A percentile compares a stretch with the other conserved stretches of the same genome.
Conservation (phyloP, 331 rosid genomes). For the Dryas integrifolia region DNA sequence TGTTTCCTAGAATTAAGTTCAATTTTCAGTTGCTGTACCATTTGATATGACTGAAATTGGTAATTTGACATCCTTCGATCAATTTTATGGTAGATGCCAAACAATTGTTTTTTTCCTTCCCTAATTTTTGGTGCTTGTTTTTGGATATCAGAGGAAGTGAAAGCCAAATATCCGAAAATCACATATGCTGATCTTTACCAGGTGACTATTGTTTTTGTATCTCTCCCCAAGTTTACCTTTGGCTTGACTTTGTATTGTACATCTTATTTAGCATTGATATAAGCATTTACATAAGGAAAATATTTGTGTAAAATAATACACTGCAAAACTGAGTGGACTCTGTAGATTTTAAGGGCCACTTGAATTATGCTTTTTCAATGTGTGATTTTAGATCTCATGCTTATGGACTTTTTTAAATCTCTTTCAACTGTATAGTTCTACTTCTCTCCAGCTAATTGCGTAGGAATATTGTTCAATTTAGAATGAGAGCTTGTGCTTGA, state of each 20-base stretch:
- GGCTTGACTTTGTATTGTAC: not conserved
- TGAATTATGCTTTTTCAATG: not conserved
- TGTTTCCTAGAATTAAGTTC: not conserved
- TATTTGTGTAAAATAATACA: not conserved
- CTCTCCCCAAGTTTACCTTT: not conserved
- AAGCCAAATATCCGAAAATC: slow-evolving; percentile 46
- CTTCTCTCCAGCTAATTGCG: no score
- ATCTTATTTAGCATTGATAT: not conserved
- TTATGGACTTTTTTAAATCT: no score
- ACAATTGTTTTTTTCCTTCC: not conserved
- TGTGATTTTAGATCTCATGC: not conserved
- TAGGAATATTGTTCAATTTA: no score
- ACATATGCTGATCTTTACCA: slow-evolving; percentile 54
- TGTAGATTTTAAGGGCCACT: no score
- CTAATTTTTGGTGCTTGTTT: slow-evolving; percentile 9
- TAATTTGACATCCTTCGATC: not conserved
- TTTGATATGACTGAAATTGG: not conserved
- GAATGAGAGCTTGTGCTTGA: no score
- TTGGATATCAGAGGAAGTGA: slow-evolving; percentile 45
- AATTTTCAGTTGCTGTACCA: not conserved
- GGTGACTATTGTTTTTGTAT: slow-evolving; percentile 17
- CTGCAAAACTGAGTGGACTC: not conserved
- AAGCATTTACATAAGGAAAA: not conserved
- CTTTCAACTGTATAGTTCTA: no score
- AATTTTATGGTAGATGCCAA: not conserved